Conservation (phyloP, 1,284 basidiomycete species). For the Rhodofomes roseus region DNA sequence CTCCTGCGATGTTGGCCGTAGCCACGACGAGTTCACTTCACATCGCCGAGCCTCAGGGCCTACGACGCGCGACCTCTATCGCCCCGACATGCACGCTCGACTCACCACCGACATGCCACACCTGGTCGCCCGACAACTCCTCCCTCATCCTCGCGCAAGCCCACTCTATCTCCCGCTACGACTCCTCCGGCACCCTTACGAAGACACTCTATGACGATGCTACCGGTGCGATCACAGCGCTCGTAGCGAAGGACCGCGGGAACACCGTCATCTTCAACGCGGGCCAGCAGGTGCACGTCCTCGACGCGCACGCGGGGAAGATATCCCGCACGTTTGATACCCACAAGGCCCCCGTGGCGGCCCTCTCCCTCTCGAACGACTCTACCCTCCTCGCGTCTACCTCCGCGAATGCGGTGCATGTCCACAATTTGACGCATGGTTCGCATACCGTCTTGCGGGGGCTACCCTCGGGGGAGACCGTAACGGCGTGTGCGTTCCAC, state of each 20-base stretch:
- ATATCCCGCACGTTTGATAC: slow-evolving; percentile 55
- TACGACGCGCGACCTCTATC: slow-evolving; percentile 40
- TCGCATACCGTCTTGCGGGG: slow-evolving; percentile 53
- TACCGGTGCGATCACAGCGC: slow-evolving; percentile 14
- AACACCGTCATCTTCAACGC: slow-evolving; percentile 43
- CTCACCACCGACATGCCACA: slow-evolving; percentile 37
- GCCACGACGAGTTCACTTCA: slow-evolving; percentile 19
- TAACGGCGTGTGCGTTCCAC: slow-evolving; percentile 55
- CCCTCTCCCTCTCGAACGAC: slow-evolving; percentile 57
- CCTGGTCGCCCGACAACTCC: slow-evolving; percentile 55
- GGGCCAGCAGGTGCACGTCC: slow-evolving; percentile 53
- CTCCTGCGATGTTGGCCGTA: slow-evolving; percentile 20
- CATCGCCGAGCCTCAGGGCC: slow-evolving; percentile 40
- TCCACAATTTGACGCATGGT: slow-evolving; percentile 53
- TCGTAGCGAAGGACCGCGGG: slow-evolving; percentile 43
- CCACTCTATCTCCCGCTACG: slow-evolving; percentile 47
- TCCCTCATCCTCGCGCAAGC: slow-evolving; percentile 48
- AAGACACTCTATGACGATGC: slow-evolving; percentile 35
- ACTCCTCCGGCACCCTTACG: slow-evolving; percentile 41
- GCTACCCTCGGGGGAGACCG: slow-evolving; percentile 32
- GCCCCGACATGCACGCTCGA: slow-evolving; percentile 37
- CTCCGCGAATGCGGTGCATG: slow-evolving; percentile 46
- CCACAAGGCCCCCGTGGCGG: slow-evolving; percentile 51
- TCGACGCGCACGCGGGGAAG: slow-evolving; percentile 53
- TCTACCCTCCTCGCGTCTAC: slow-evolving; percentile 53